Conservation (phyloP, 768 basidiomycete species). For the Myochromella boudieri region DNA sequence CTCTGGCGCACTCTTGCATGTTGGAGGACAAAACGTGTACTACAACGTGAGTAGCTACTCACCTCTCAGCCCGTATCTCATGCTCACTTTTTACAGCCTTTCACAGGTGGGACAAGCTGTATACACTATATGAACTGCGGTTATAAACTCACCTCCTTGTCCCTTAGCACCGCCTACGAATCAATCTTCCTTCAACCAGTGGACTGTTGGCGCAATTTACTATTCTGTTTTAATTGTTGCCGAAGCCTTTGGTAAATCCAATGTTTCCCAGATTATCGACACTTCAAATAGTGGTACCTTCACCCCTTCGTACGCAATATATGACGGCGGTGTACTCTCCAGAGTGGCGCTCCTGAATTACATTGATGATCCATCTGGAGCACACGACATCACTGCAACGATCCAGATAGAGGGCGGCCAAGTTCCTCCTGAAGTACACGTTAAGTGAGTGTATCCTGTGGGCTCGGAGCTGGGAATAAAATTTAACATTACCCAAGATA, state of each 20-base stretch:
- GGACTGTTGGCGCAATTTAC: conserved; percentile 75
- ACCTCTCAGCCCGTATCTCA: conserved; percentile 23
- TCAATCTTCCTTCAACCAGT: conserved; percentile 55
- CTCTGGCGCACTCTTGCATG: conserved; percentile 52
- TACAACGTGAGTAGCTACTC: conserved; percentile 53
- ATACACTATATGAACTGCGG: background rate
- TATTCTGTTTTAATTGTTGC: conserved; percentile 72
- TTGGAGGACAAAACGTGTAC: conserved; percentile 66
- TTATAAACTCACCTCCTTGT: background rate
- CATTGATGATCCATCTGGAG: conserved; percentile 59
- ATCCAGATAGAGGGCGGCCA: conserved; percentile 47
- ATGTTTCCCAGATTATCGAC: conserved; percentile 67
- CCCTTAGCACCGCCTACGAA: conserved; percentile 47
- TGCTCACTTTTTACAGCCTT: conserved; percentile 46
- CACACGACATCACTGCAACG: conserved; percentile 50
- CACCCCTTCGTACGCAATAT: conserved; percentile 73
- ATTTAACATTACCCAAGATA: conserved; percentile 43
- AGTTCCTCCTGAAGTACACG: conserved; percentile 49
- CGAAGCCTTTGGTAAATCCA: conserved; percentile 66
- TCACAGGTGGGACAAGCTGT: conserved; percentile 43
- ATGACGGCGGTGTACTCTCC: conserved; percentile 63
- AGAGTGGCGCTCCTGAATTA: conserved; percentile 75
- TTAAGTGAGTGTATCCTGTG: conserved; percentile 43
- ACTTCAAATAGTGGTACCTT: conserved; percentile 49
- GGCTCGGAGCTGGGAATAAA: background rate